Base-by-base conservation (phyloP, 345 rosid species). In the Rhizophora apiculata region DNA sequence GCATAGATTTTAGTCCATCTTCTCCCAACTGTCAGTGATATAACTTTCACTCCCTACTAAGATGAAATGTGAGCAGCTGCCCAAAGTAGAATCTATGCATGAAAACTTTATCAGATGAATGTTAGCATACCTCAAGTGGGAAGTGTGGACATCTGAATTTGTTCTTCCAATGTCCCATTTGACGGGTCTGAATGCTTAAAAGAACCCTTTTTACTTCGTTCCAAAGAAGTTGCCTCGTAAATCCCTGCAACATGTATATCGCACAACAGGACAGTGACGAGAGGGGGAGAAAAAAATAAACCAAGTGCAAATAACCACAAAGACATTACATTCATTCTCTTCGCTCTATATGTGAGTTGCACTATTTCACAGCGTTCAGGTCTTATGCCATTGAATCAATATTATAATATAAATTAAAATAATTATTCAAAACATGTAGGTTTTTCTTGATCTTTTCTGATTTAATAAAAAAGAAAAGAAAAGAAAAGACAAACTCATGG, bases 181-280 rank as follows among this genome's bases (percentile, higher is more conserved):
- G 87, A 52, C 64, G 66, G 81, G 79, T 88, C 88, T 34, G 83
- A 68, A 60, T 84, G 84, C 49, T 79, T 63, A 58, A 82, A 65
- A 54, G 89, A 62, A 69, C 86, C 96, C 77, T 84, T 89, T 67
- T 80, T 83, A 69, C 80, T 54, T 49, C 84, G 89, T 39, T 87
- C 96, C 79, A 95, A 75, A 74, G 96, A 78, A 49, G 99, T 87
- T 5, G 96, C 96, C 66, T 90, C 91, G 48, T 79, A 82, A 80
- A 92, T 92, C 63, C 99, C 92, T 89, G 46, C 63, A 81, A 27
- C 43, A 56, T 36, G 20, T 36, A 26, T 10, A 4, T n/a, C 22
- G 30, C 6, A 53, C 22, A 20, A 8, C 10, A 54, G 48, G 48
- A 11, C 16, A 39, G 48, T 21, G 13, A 55, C 1, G 29, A 6